These are phyloP conservation scores for Lactarius pseudohatsudake DNA, from an alignment of 768 basidiomycete genomes.

Conservation along the genomic window DNA sequence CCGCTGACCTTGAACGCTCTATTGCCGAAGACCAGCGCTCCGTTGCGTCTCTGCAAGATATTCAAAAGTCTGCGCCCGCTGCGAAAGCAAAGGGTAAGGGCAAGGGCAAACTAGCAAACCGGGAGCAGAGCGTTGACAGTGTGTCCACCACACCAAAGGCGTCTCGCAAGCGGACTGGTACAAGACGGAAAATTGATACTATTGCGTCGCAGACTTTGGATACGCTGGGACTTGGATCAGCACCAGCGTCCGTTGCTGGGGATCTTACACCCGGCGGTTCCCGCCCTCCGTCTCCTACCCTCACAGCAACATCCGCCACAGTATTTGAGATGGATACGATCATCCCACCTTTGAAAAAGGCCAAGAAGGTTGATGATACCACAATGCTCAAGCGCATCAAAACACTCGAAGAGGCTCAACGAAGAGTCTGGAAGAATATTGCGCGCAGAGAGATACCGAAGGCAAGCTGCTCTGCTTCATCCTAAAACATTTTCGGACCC, in stretches of 20 bases:
- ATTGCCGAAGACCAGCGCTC: constrained; percentile 53
- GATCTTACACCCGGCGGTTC: constrained; percentile 71
- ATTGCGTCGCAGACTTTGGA: constrained; percentile 53
- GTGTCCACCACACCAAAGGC: constrained; percentile 50
- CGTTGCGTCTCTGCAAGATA: constrained; percentile 38
- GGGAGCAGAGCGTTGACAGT: constrained; percentile 62
- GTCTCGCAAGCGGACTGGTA: constrained; percentile 51
- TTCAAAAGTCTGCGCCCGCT: constrained; percentile 15
- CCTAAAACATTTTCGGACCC: background rate
- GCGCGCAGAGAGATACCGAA: constrained; percentile 82
- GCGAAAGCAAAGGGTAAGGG: constrained; percentile 56
- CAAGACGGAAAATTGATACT: constrained; percentile 55
- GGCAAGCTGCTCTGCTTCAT: constrained; percentile 41
- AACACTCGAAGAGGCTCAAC: constrained; percentile 78
- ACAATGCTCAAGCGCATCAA: constrained; percentile 74
- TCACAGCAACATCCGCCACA: constrained; percentile 52
- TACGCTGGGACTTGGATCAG: constrained; percentile 50
- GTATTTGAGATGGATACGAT: constrained; percentile 72
- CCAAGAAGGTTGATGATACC: constrained; percentile 72
- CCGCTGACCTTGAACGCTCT: constrained; percentile 31
- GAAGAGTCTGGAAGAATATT: constrained; percentile 89
- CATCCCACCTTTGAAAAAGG: constrained; percentile 69
- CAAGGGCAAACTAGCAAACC: constrained; percentile 39
- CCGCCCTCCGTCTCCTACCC: constrained; percentile 65
- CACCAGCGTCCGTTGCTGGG: constrained; percentile 56